A percentile compares a stretch with the other conserved stretches of the same genome.
Evolutionary conservation across 306 rosid species (phyloP).

Genomic region (Quillaja saponaria): DNA sequence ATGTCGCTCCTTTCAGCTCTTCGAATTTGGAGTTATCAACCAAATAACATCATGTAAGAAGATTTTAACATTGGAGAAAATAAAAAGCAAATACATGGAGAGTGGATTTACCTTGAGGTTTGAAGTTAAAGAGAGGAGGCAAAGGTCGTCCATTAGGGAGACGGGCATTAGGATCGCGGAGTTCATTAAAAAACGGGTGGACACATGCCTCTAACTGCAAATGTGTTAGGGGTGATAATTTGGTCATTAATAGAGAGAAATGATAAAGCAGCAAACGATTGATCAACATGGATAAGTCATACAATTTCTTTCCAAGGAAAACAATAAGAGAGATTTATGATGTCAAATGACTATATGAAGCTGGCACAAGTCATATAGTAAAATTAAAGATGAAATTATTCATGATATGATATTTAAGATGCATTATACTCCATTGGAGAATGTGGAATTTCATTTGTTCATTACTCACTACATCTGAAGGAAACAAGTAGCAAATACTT

Average conservation of each 20-base stretch:
- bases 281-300: neutral
- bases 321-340: no score
- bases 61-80: neutral
- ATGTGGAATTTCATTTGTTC: no score
- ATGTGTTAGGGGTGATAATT: neutral
- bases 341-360: no score
- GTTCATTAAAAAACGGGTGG: conserved; percentile 69
- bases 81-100: neutral
- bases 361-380: no score
- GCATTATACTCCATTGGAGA: no score
- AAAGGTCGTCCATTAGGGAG: conserved; percentile 64
- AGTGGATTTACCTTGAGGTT: conserved; percentile 54
- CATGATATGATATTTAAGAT: no score
- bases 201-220: conserved; percentile 56
- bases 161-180: conserved; percentile 59
- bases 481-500: conserved; percentile 24
- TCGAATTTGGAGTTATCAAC: neutral
- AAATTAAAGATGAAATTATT: no score
- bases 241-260: neutral
- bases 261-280: neutral
- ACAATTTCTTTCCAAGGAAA: no score
- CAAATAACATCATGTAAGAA: conserved; percentile 3
- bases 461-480: no score
- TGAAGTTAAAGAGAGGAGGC: conserved; percentile 72
- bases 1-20: conserved; percentile 66